Conservation (phyloP, 495 filamentous ascomycete species). For the Daldinia vernicosa region DNA sequence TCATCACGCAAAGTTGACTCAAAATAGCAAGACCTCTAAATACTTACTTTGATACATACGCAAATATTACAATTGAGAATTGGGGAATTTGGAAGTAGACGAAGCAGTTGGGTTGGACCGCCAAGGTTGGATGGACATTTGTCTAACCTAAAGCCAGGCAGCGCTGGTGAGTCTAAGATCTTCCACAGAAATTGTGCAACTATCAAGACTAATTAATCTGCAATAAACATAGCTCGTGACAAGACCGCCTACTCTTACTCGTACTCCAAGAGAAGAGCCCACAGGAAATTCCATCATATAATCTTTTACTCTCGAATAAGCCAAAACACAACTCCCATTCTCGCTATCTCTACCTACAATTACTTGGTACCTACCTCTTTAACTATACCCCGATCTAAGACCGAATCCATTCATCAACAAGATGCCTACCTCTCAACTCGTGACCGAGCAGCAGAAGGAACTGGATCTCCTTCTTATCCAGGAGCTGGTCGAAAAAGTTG, state of each 20-base stretch:
- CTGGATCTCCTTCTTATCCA: neutral
- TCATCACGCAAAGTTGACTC: neutral
- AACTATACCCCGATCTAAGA: neutral
- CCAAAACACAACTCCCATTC: neutral
- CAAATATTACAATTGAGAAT: neutral
- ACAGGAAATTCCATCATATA: neutral
- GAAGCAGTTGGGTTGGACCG: neutral
- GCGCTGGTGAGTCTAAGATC: neutral
- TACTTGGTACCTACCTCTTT: neutral
- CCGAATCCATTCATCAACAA: neutral
- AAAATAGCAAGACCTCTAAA: neutral
- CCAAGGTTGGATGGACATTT: neutral
- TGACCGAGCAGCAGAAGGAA: neutral
- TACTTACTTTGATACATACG: neutral
- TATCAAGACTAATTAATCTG: neutral
- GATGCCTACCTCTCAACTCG: neutral
- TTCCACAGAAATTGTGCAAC: neutral
- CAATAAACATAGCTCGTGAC: neutral
- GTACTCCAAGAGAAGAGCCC: neutral
- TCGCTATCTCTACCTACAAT: neutral
- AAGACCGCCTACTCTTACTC: neutral
- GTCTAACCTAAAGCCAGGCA: neutral
- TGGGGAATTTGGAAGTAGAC: neutral
- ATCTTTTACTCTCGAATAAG: neutral
- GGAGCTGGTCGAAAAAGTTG: neutral